Base-by-base conservation (phyloP, 1,139 yeast species). In the Sugiyamaella paludigena region DNA sequence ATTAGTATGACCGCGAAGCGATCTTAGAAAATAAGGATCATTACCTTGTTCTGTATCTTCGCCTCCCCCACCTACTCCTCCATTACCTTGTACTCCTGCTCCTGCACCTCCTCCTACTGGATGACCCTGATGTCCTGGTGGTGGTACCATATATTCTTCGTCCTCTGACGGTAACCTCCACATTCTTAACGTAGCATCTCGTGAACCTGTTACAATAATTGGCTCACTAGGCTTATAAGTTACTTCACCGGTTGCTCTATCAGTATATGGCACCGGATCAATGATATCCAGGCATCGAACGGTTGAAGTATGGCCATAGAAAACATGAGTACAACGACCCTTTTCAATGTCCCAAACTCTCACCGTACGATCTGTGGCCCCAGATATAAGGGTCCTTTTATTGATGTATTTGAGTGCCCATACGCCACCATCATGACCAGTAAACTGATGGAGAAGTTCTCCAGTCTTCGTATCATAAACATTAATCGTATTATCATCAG, bases 361-460 rank as follows among this genome's bases (percentile, higher is more conserved):
- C 7, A 91, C 95, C 0, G 95, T 83, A 58, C 96, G 77, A 68
- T 91, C 98, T 1, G 96, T 89, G 1, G 95, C 84, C 0, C 97
- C 98, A 55, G 94, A 84, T 0, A 89, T 95, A 37, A 91, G 71
- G 1, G 87, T 84, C 52, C 70, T 70, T 37, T 68, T 68, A n/a
- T 87, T 87, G 47, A 79, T 79, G 64, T 89, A 91, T 66, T 92
- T 89, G 64, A 92, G 74, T 1, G 98, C 98, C 99, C 99, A 92
- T 8, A 94, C 98, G 27, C 98, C 98, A 42, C 98, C 98, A 51
- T 87, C 95, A 63, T 92, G 98, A 10, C 97, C 98, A 47, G 77
- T 75, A 45, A 92, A 73, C 26, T 66, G 61, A 29, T 59, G 60
- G 37, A 61, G 61, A 40, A 84, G 72, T 41, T 73, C 72, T 4